phyloP scores from a whole-genome alignment of 192 early-diverging fungal genomes.

The Kappamyces sp. region DNA sequence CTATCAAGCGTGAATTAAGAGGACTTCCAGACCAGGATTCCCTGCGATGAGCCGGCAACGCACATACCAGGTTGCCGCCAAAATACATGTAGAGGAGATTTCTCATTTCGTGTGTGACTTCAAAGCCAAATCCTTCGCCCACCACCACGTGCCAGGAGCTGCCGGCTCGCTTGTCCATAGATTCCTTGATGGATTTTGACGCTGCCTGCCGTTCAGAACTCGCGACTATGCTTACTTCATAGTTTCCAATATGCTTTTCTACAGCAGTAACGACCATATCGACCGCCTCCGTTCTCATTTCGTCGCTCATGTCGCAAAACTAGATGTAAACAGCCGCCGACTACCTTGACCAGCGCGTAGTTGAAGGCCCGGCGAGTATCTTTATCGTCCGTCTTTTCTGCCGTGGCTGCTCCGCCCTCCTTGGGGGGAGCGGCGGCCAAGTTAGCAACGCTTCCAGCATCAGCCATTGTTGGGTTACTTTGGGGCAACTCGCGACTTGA shows the following conservation, averaged over 20 bases:
- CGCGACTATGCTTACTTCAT: constrained; percentile 33
- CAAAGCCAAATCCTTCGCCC: constrained; percentile 62
- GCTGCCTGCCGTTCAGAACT: constrained; percentile 33
- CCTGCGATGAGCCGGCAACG: constrained; percentile 18
- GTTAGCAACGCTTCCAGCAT: constrained; percentile 41
- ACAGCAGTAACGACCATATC: constrained; percentile 58
- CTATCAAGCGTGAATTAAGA: constrained; percentile 22
- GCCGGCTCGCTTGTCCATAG: constrained; percentile 57
- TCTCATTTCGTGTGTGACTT: constrained; percentile 52
- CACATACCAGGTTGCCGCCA: constrained; percentile 38
- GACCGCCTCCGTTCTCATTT: constrained; percentile 46
- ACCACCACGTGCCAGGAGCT: constrained; percentile 58
- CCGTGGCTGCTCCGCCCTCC: constrained; percentile 20
- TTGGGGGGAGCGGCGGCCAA: constrained; percentile 30
- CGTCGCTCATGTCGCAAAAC: constrained; percentile 53
- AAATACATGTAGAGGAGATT: constrained; percentile 60
- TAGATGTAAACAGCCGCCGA: constrained; percentile 14
- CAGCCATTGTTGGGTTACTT: constrained; percentile 32
- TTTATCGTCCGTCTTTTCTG: constrained; percentile 42
- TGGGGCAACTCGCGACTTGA: neutral
- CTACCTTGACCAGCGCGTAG: constrained; percentile 53
- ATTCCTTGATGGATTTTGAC: constrained; percentile 53
- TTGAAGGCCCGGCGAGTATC: constrained; percentile 51
- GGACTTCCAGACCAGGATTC: constrained; percentile 45
- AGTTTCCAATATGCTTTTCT: constrained; percentile 55